phyloP scores from a whole-genome alignment of 2,329 filamentous ascomycete species.

The Xylaria multiplex region DNA sequence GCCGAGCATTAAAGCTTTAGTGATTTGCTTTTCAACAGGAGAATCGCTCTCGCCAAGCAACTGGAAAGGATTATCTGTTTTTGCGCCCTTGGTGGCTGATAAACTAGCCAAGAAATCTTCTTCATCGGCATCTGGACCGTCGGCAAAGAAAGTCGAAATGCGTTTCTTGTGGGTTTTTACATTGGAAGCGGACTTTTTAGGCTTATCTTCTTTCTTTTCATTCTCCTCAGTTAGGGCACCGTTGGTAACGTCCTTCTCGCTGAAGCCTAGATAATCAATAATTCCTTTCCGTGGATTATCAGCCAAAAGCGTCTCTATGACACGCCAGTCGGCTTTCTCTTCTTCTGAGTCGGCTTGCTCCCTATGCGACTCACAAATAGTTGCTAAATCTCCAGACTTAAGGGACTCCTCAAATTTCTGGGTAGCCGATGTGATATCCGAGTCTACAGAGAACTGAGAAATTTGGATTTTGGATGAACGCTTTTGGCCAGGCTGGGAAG shows the following conservation, averaged over 20 bases:
- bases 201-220: slow-evolving; percentile 52
- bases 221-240: slow-evolving; percentile 55
- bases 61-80: slow-evolving; percentile 93
- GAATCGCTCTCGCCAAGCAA: slow-evolving; percentile 87
- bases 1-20: slow-evolving; percentile 86
- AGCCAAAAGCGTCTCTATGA: slow-evolving; percentile 87
- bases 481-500: slow-evolving; percentile 69
- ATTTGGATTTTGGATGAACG: slow-evolving; percentile 82
- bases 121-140: slow-evolving; percentile 71
- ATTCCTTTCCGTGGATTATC: slow-evolving; percentile 87
- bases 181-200: slow-evolving; percentile 57
- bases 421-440: slow-evolving; percentile 82
- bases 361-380: slow-evolving; percentile 83
- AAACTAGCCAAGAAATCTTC: slow-evolving; percentile 90
- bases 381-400: slow-evolving; percentile 77
- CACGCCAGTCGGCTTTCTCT: slow-evolving; percentile 95
- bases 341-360: slow-evolving; percentile 81
- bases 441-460: slow-evolving; percentile 88
- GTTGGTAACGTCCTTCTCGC: slow-evolving; percentile 65
- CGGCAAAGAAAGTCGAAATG: slow-evolving; percentile 82
- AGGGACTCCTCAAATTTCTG: slow-evolving; percentile 88
- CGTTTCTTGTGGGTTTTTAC: slow-evolving; percentile 63
- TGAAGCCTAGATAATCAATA: slow-evolving; percentile 89
- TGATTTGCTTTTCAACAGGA: slow-evolving; percentile 85
- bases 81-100: slow-evolving; percentile 87